phyloP scores from a whole-genome alignment of 345 rosid genomes.

The Lenwebbia sp. region DNA sequence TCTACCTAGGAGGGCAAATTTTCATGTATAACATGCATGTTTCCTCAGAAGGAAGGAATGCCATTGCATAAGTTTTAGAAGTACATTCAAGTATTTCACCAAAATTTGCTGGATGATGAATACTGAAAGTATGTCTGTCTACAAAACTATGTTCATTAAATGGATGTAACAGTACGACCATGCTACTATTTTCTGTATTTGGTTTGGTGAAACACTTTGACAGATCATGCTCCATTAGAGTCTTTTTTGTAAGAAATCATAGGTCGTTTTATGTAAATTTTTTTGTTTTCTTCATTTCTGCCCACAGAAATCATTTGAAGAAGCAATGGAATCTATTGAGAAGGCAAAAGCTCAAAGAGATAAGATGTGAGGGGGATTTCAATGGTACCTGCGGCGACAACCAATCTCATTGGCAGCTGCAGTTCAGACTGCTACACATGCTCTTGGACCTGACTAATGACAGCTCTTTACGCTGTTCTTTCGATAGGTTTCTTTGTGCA shows the following conservation, averaged over 20 bases:
- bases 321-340: constrained; percentile 66
- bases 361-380: constrained; percentile 1
- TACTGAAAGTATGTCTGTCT: not conserved
- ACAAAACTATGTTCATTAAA: not conserved
- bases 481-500: not conserved
- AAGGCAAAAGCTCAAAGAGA: constrained; percentile 45
- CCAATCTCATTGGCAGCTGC: not conserved
- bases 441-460: not conserved
- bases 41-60: not conserved
- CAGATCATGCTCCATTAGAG: not conserved
- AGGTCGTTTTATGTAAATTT: not conserved
- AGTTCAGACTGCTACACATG: not conserved
- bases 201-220: not conserved
- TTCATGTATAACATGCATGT: not conserved
- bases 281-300: not conserved
- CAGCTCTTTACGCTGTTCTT: not conserved
- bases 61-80: not conserved
- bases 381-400: not conserved
- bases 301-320: constrained; percentile 83
- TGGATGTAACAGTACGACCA: not conserved
- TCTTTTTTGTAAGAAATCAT: not conserved
- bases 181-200: not conserved
- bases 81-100: not conserved
- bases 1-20: not conserved
- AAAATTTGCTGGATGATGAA: not conserved